These are phyloP conservation scores for Scortechinia acanthostroma DNA, from an alignment of 2,329 filamentous ascomycete species.

Conservation along the genomic window DNA sequence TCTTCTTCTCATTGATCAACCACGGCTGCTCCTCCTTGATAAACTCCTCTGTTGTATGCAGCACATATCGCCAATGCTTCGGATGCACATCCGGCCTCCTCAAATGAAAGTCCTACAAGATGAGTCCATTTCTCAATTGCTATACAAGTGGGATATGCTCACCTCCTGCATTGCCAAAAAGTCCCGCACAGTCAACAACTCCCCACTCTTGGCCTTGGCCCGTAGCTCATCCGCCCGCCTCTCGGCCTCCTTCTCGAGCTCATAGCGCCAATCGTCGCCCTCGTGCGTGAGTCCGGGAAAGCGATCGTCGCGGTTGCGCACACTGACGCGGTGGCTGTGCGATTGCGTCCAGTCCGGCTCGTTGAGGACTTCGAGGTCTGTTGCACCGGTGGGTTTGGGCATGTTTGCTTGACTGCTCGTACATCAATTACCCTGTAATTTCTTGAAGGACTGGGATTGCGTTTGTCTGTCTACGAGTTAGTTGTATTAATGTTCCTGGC, in stretches of 20 bases:
- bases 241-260: background rate
- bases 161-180: background rate
- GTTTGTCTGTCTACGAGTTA: too few relatives aligned
- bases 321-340: background rate
- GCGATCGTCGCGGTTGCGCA: background rate
- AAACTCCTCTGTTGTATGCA: background rate
- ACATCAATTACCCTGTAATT: too few relatives aligned
- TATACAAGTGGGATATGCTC: too few relatives aligned
- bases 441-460: too few relatives aligned
- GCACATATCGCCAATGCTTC: background rate
- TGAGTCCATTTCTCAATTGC: too few relatives aligned
- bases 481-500: too few relatives aligned
- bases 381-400: background rate
- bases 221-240: background rate
- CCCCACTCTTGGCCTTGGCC: background rate
- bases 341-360: background rate
- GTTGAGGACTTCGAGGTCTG: background rate
- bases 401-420: slow-evolving; percentile 1
- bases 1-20: background rate
- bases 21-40: background rate
- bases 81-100: background rate
- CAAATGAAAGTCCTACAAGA: background rate
- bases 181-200: background rate
- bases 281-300: background rate
- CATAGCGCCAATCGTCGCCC: background rate